Percentiles rank a stretch among this genome's conserved stretches.
These are phyloP conservation scores for Corrigiola litoralis DNA, from an alignment of 179 eudicot species.

Conservation along the genomic window DNA sequence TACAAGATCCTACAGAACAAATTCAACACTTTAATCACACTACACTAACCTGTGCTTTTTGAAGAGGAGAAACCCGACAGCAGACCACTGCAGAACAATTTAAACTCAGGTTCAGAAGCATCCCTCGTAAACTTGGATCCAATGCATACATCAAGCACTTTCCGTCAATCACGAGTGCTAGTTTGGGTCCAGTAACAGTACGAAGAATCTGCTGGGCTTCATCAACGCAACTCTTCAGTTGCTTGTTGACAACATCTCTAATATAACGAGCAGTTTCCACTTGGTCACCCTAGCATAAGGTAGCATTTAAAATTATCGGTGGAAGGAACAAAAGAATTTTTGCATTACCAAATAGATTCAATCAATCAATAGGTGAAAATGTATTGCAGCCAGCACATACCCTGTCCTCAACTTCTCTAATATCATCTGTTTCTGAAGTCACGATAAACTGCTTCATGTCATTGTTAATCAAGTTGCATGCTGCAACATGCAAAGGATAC, in stretches of 20 bases:
- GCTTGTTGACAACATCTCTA: slow-evolving; percentile 55
- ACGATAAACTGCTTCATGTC: slow-evolving; percentile 91
- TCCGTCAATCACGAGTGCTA: slow-evolving; percentile 92
- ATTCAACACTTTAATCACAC: background rate
- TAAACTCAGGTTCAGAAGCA: slow-evolving; percentile 77
- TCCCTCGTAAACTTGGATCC: slow-evolving; percentile 75
- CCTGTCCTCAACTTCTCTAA: slow-evolving; percentile 82
- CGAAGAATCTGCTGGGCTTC: slow-evolving; percentile 62
- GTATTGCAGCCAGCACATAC: slow-evolving; percentile 34
- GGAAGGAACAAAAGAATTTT: background rate
- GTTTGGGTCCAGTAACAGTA: slow-evolving; percentile 46
- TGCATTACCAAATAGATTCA: background rate
- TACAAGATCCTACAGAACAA: background rate
- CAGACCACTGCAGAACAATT: slow-evolving; percentile 90
- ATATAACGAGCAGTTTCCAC: slow-evolving; percentile 76
- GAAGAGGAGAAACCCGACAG: slow-evolving; percentile 98
- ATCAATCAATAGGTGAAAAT: background rate
- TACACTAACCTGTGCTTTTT: slow-evolving; percentile 81
- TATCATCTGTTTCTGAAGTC: slow-evolving; percentile 87
- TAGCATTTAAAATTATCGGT: slow-evolving; percentile 4
- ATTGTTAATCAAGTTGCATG: slow-evolving; percentile 89
- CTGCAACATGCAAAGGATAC: slow-evolving; percentile 37
- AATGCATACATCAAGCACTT: slow-evolving; percentile 96
- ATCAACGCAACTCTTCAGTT: slow-evolving; percentile 61
- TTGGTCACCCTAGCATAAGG: slow-evolving; percentile 67